Percentiles rank a stretch among this genome's conserved stretches.
These are phyloP conservation scores for Lanmaoa pseudosensibilis DNA, from an alignment of 768 basidiomycete genomes.

Conservation along the genomic window DNA sequence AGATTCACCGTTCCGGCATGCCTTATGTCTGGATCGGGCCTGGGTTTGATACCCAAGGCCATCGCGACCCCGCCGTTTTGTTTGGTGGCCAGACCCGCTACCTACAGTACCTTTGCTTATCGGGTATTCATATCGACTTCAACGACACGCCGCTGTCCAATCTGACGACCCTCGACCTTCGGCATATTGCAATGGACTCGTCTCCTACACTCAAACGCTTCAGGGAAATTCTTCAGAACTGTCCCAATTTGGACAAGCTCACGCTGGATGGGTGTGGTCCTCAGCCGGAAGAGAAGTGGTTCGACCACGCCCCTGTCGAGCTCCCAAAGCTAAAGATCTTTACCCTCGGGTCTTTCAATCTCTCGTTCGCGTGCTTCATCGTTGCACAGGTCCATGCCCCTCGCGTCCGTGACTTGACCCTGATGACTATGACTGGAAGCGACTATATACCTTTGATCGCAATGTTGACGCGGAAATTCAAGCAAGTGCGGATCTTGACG, in stretches of 20 bases:
- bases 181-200: conserved; percentile 54
- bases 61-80: conserved; percentile 43
- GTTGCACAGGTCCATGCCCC: conserved; percentile 55
- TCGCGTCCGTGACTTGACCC: conserved; percentile 53
- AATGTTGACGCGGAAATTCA: conserved; percentile 48
- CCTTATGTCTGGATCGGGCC: conserved; percentile 48
- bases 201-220: conserved; percentile 53
- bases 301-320: conserved; percentile 39
- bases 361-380: conserved; percentile 47
- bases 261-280: conserved; percentile 67
- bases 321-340: conserved; percentile 53
- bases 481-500: conserved; percentile 54
- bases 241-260: conserved; percentile 53
- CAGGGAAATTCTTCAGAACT: conserved; percentile 49
- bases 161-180: conserved; percentile 64
- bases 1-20: conserved; percentile 58
- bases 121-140: conserved; percentile 67
- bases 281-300: conserved; percentile 27
- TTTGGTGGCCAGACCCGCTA: conserved; percentile 46
- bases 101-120: conserved; percentile 53
- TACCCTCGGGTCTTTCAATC: conserved; percentile 55
- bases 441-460: conserved; percentile 53
- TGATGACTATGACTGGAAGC: conserved; percentile 52
- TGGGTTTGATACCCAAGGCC: conserved; percentile 38
- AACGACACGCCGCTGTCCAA: conserved; percentile 44